Percentiles rank a stretch among this genome's conserved stretches.
Evolutionary conservation across 139 green algal genomes (phyloP).

Genomic region (Volvox reticuliferus): DNA sequence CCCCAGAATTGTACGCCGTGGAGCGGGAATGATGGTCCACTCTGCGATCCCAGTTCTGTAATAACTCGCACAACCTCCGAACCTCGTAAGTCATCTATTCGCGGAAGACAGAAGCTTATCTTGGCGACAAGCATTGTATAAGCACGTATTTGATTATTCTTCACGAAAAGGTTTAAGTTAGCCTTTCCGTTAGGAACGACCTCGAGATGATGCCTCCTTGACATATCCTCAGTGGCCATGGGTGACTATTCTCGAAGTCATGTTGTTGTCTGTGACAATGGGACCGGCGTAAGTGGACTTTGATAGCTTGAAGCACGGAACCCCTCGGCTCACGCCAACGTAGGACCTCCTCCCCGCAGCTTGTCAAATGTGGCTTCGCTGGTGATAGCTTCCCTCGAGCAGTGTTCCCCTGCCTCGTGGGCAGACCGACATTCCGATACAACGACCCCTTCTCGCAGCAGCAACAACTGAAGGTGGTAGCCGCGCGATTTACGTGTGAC

Average conservation of each 20-base stretch:
- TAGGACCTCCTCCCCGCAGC: constrained; percentile 48
- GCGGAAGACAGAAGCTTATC: no score
- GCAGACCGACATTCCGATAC: constrained; percentile 42
- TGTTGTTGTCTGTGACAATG: constrained; percentile 81
- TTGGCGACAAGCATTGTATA: no score
- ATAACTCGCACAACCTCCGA: no score
- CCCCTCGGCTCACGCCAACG: background rate
- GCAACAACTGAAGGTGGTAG: constrained; percentile 26
- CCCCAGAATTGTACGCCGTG: no score
- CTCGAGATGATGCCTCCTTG: background rate
- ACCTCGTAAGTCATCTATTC: no score
- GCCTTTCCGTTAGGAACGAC: constrained; percentile 3
- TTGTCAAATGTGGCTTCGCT: constrained; percentile 82
- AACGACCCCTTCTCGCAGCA: constrained; percentile 42
- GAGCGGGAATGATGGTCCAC: no score
- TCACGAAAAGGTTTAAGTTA: background rate
- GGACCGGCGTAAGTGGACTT: constrained; percentile 64
- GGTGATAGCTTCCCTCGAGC: constrained; percentile 74
- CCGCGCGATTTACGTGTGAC: no score
- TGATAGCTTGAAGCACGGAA: background rate
- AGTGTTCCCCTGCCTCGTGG: constrained; percentile 77
- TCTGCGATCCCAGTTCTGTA: no score
- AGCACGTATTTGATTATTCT: no score
- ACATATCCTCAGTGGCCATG: background rate
- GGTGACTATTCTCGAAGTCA: constrained; percentile 45